Percentiles rank a stretch among this genome's conserved stretches.
phyloP scores from a whole-genome alignment of 2,329 filamentous ascomycete genomes.

The Paecilomyces sp. region DNA sequence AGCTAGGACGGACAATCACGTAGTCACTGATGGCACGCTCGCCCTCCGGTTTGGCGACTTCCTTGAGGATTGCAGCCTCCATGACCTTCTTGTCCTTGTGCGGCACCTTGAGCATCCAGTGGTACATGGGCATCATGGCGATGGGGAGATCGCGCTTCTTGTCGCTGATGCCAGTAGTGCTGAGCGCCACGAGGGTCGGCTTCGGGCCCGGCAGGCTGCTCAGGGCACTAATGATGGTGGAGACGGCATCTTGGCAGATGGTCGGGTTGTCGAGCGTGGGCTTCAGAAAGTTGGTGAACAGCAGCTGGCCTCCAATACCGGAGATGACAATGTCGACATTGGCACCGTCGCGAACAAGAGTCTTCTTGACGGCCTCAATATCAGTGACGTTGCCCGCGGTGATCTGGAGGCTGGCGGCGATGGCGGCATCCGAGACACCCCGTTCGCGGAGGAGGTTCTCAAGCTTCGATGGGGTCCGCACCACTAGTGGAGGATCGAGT shows the following conservation, averaged over 20 bases:
- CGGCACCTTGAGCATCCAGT: constrained; percentile 17
- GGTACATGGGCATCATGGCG: constrained; percentile 16
- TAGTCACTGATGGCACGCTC: constrained; percentile 11
- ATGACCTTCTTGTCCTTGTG: constrained; percentile 15
- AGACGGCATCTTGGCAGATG: constrained; percentile 24
- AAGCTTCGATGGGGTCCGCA: constrained; percentile 45
- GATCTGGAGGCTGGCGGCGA: constrained; percentile 39
- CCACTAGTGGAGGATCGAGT: constrained; percentile 21
- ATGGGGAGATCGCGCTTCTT: constrained; percentile 23
- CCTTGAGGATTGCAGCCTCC: constrained; percentile 11
- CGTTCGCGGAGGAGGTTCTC: constrained; percentile 33
- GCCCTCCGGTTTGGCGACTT: constrained; percentile 12
- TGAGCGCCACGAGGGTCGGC: constrained; percentile 20
- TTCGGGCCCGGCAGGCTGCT: constrained; percentile 3
- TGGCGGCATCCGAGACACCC: constrained; percentile 25
- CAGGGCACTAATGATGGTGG: constrained; percentile 17
- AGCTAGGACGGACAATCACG: constrained; percentile 18
- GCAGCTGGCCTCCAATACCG: constrained; percentile 38
- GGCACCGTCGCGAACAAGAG: constrained; percentile 17
- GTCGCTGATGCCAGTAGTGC: constrained; percentile 24
- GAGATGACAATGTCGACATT: constrained; percentile 38
- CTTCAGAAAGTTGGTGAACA: constrained; percentile 16
- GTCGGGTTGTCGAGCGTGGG: constrained; percentile 26
- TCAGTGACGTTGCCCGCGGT: constrained; percentile 42
- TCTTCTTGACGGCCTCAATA: constrained; percentile 30